Conservation (phyloP, 208 protist species). For the Leishmania lainsoni region DNA sequence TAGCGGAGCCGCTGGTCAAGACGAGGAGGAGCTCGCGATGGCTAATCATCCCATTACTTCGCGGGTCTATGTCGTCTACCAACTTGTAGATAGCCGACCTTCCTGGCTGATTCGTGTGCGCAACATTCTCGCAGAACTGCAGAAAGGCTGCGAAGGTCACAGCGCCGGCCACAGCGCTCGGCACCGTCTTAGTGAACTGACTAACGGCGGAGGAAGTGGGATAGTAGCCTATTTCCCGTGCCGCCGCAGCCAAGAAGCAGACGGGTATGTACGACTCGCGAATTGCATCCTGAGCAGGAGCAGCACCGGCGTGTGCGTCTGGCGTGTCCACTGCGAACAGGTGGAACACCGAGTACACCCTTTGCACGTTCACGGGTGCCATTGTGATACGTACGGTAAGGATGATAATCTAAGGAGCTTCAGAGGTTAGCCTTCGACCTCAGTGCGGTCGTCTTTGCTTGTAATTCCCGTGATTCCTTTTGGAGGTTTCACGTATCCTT, state of each 20-base stretch:
- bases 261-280: slow-evolving; percentile 53
- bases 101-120: slow-evolving; percentile 19
- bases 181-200: slow-evolving; percentile 29
- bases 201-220: slow-evolving; percentile 33
- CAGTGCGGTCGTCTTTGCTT: background rate
- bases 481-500: background rate
- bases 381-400: slow-evolving; percentile 5
- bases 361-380: slow-evolving; percentile 30
- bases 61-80: slow-evolving; percentile 21
- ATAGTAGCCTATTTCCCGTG: slow-evolving; percentile 65
- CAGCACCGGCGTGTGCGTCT: background rate
- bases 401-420: background rate
- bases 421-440: background rate
- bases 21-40: slow-evolving; percentile 45
- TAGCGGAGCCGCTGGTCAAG: slow-evolving; percentile 30
- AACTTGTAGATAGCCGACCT: slow-evolving; percentile 22
- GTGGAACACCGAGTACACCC: slow-evolving; percentile 26
- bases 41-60: slow-evolving; percentile 36
- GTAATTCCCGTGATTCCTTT: background rate
- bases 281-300: background rate
- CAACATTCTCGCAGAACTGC: slow-evolving; percentile 56
- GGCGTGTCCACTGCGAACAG: slow-evolving; percentile 20
- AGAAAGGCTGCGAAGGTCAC: slow-evolving; percentile 56
- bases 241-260: slow-evolving; percentile 32
- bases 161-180: slow-evolving; percentile 21